Base-by-base conservation (phyloP, 441 rosid species). In the Arabidopsis lyrata region DNA sequence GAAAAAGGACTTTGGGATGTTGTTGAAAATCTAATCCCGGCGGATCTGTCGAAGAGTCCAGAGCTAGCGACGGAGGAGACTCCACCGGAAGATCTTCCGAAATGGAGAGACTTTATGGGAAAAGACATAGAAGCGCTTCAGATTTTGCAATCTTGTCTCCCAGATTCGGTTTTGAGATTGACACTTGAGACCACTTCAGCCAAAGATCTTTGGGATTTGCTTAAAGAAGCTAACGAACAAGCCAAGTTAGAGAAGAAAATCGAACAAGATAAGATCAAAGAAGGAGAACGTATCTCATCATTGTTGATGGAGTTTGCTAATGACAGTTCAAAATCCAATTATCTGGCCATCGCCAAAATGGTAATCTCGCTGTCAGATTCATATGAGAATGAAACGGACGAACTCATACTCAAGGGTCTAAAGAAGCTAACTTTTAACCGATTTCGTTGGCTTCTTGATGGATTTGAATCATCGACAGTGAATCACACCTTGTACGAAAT, bases 51-150 rank as follows among this genome's bases (percentile, higher is more conserved):
- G 20, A 64, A 73, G 58, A 24, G 10, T 56, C 64, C 70, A n/a
- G 29, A 73, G 2, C 13, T 34, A 22, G 8, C 70, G 8, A 11
- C 64, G n/a, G 44, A 11, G n/a, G 44, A 11, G 20, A n/a, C 63
- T 41, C 47, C 13, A 42, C 4, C 20, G 4, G 10, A 42, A 32
- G 47, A 72, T 0, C 63, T 63, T 22, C 32, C 44, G 1, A 32
- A 3, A 52, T 63, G 70, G 70, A 72, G 70, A 63, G 62, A 73
- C 11, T n/a, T 55, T 11, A 29, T n/a, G 0, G 41, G 4, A 12
- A 64, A 73, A 55, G 60, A 71, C 75, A 36, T 13, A 10, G 27
- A 60, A 15, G 75, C 75, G 41, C 67, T 70, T 8, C 59, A 73
- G 39, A 20, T 73, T 0, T 0, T 73, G 14, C 70, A 73, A 14